Base-by-base conservation (phyloP, 2,329 filamentous ascomycete species). In the Nemania sp. region DNA sequence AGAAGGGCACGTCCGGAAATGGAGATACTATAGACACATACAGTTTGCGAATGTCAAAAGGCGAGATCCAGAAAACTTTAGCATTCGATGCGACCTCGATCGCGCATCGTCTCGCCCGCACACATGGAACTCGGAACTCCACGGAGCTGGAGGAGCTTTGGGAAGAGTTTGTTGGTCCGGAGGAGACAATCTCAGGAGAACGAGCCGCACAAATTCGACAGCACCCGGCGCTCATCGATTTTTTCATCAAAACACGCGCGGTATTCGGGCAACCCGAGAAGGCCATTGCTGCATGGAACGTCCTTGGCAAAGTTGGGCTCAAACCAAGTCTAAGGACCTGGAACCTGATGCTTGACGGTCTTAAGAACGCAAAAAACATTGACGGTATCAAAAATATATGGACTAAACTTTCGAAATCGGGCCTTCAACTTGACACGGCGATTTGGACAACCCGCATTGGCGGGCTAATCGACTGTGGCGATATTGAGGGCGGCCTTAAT, bases 361-460 rank as follows among this genome's bases (percentile, higher is more conserved):
- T 87, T 74, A 84, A 83, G 69, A 80, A 79, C 51, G 80, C 84
- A 51, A 80, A 80, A 55, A 87, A 91, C 67, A 65, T 79, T 0
- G 72, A 78, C n/a, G 85, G 82, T 20, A 78, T 93, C 62, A 83
- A 88, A 57, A 80, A 80, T 1, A 81, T 92, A 34, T 96, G 91
- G 91, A 67, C 75, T 0, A 84, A 83, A 64, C 84, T 95, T 75
- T 69, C 82, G 3, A 71, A 70, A 9, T 81, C 85, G 1, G 83
- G 84, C 1, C 69, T 86, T 10, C 75, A 82, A 64, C 85, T 91
- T 4, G 90, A 94, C 72, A 6, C 70, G 79, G 55, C 85, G n/a
- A n/a, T 87, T 40, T 95, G 91, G 91, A 89, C 87, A 9, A 85
- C 86, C 13, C 83, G 89, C 25, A 84, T 95, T 45, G 82, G 85